Evolutionary conservation across 495 filamentous ascomycete genomes (phyloP), one percentile per base, ranked within the genome.

Genomic region (Aspergillus saccharolyticus): DNA sequence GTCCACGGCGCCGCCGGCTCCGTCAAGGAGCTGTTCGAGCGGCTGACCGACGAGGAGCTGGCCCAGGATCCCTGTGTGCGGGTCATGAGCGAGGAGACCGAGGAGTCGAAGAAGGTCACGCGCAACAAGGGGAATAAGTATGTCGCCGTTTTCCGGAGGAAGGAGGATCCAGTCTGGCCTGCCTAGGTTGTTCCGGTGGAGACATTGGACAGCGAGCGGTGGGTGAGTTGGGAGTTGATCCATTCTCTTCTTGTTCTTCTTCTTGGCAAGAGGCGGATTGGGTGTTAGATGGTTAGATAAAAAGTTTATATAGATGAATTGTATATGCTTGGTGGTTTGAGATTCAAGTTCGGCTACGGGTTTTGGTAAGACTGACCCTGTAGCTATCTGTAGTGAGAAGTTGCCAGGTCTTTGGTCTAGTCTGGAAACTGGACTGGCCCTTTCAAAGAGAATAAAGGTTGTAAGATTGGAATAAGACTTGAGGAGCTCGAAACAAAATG

Each of bases 21-120:
- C 20, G 59, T 74, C 53, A 78, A 78, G 43, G 70, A 78, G 44
- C 69, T 83, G 24, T 87, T 83, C 68, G 76, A 82, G 39, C 63
- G 73, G 56, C 73, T 83, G 5, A 60, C 79, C 0, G 80, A 86
- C 50, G 80, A 82, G 63, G 88, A 90, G 55, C 74, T 88, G 63
- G 84, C 85, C 49, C 71, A 65, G 21, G 92, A 96, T 74, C 79
- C 83, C 54, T 93, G 89, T 69, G 89, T 96, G 16, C 70, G 70
- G 56, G 79, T 91, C 42, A 97, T 98, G 91, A 83, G 71, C 70
- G 83, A 73, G 39, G 90, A 89, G 72, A 98, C 94, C 2, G 94
- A 98, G 72, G 94, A 98, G 78, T 90, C 93, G 49, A 96, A 96
- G 79, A 98, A 98, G 76, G 94, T 98, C 7, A 84, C 86, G 59